phyloP scores from a whole-genome alignment of 805 yeast genomes.

The Ogataea zsoltii region DNA sequence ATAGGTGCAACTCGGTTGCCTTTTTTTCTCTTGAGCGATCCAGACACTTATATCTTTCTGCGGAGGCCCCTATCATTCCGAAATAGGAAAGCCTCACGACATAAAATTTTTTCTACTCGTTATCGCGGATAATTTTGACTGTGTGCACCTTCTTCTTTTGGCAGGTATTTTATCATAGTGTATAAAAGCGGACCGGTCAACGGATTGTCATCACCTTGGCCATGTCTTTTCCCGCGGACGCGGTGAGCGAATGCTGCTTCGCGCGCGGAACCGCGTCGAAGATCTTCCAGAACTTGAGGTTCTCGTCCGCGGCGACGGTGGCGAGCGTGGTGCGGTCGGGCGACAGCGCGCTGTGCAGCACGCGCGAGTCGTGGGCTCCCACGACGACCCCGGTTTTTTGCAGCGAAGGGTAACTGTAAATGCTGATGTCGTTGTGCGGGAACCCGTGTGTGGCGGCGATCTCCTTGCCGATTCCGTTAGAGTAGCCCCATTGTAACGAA shows the following conservation, averaged over 20 bases:
- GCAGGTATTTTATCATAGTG: slow-evolving; percentile 1
- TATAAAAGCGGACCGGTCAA: slow-evolving; percentile 16
- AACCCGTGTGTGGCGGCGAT: slow-evolving; percentile 93
- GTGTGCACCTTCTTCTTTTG: slow-evolving; percentile 4
- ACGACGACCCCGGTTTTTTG: slow-evolving; percentile 85
- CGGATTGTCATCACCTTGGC: slow-evolving; percentile 54
- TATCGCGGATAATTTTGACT: slow-evolving; percentile 3
- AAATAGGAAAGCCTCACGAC: not conserved
- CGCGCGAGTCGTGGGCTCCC: slow-evolving; percentile 88
- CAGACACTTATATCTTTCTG: too few relatives aligned
- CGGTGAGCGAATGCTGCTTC: slow-evolving; percentile 25
- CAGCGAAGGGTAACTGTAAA: slow-evolving; percentile 83
- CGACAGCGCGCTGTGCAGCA: slow-evolving; percentile 77
- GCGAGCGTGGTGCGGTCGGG: slow-evolving; percentile 91
- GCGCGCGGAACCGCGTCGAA: slow-evolving; percentile 52
- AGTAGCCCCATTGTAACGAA: slow-evolving; percentile 89
- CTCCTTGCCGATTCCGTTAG: slow-evolving; percentile 72
- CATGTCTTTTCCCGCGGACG: slow-evolving; percentile 46
- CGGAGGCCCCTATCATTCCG: slow-evolving; percentile 1
- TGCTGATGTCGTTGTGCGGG: slow-evolving; percentile 80
- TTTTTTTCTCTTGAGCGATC: too few relatives aligned
- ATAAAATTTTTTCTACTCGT: not conserved
- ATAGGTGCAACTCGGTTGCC: too few relatives aligned
- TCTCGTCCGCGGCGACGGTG: slow-evolving; percentile 95
- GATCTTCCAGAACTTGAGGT: slow-evolving; percentile 89